Conservation (phyloP, 139 green algal genomes). For the Micromonas commoda region DNA sequence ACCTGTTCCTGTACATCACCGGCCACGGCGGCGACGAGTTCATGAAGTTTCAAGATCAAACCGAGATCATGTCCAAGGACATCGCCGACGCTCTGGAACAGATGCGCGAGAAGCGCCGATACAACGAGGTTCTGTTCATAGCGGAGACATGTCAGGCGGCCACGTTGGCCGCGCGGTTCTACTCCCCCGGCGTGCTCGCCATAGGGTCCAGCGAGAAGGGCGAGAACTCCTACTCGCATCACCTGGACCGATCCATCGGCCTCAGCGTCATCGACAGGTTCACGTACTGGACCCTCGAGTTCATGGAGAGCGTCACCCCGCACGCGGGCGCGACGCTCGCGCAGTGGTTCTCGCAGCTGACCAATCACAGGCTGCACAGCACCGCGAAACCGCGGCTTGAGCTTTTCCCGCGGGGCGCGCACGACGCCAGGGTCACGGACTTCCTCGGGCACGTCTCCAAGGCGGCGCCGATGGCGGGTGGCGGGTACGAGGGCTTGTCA, state of each 20-base stretch:
- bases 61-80: constrained; percentile 43
- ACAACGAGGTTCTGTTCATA: constrained; percentile 79
- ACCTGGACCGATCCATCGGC: constrained; percentile 51
- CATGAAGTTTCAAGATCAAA: constrained; percentile 85
- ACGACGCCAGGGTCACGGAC: background rate
- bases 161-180: constrained; percentile 59
- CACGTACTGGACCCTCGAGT: constrained; percentile 57
- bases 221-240: constrained; percentile 65
- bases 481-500: no score
- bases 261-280: constrained; percentile 66
- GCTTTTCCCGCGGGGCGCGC: background rate
- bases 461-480: background rate
- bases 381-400: background rate
- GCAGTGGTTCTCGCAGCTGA: background rate
- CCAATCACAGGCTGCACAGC: background rate
- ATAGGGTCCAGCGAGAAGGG: constrained; percentile 53
- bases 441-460: background rate
- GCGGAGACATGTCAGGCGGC: constrained; percentile 82
- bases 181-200: constrained; percentile 47
- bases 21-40: constrained; percentile 79
- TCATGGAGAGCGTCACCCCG: constrained; percentile 51
- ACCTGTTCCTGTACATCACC: constrained; percentile 69
- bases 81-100: constrained; percentile 52
- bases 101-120: constrained; percentile 65
- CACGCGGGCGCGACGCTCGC: constrained; percentile 44